A percentile compares a stretch with the other conserved stretches of the same genome.
These are phyloP conservation scores for Ochetophila trinervis DNA, from an alignment of 306 rosid genomes.

Conservation along the genomic window DNA sequence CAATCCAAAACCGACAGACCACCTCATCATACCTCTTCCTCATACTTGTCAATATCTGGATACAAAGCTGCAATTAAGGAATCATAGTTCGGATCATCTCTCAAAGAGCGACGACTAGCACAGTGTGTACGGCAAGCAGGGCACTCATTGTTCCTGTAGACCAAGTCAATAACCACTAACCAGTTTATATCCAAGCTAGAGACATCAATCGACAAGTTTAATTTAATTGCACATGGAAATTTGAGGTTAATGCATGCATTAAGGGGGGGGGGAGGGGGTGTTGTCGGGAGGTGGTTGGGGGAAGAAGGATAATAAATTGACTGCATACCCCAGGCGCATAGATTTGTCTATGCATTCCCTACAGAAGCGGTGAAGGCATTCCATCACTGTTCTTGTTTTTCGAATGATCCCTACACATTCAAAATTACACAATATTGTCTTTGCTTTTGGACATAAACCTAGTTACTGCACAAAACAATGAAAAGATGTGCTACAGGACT, in stretches of 20 bases:
- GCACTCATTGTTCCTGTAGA: constrained; percentile 77
- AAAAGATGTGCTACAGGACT: too few relatives aligned
- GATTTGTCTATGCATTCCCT: constrained; percentile 91
- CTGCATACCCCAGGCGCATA: constrained; percentile 70
- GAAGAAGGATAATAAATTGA: constrained; percentile 2
- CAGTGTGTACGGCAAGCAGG: constrained; percentile 89
- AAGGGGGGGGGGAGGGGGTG: constrained; percentile 4
- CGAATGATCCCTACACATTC: constrained; percentile 65
- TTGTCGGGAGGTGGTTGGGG: too few relatives aligned
- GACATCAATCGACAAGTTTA: neutral
- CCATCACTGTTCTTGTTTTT: constrained; percentile 83
- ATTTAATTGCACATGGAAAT: neutral
- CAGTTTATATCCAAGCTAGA: neutral
- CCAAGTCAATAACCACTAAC: constrained; percentile 14
- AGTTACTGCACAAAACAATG: neutral
- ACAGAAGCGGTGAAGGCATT: constrained; percentile 89
- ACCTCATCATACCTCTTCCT: constrained; percentile 48
- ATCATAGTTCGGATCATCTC: constrained; percentile 85
- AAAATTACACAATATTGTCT: constrained; percentile 12
- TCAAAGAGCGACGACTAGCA: constrained; percentile 81
- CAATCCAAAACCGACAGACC: neutral
- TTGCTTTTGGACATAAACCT: neutral
- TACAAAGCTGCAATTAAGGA: constrained; percentile 61
- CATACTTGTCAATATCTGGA: constrained; percentile 79
- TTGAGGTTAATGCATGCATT: neutral